These are phyloP conservation scores for Saturnispora silvae DNA, from an alignment of 805 yeast species.

Conservation along the genomic window DNA sequence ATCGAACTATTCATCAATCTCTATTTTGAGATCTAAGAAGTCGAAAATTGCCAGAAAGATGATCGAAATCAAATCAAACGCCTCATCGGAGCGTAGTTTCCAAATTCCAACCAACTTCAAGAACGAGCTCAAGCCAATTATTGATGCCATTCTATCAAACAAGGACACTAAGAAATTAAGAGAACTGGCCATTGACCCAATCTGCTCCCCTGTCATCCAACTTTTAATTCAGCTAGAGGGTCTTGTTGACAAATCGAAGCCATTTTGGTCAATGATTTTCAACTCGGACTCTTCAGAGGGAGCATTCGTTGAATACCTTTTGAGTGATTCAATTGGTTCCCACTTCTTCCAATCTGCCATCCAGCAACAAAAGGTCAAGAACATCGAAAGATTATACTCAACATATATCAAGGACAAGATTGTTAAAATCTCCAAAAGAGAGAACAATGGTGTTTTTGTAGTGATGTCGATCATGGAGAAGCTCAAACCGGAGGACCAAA, in stretches of 20 bases:
- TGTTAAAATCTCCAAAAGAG: slow-evolving; percentile 63
- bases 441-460: slow-evolving; percentile 76
- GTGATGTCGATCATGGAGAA: slow-evolving; percentile 60
- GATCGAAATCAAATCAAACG: slow-evolving; percentile 77
- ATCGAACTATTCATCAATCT: slow-evolving; percentile 55
- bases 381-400: slow-evolving; percentile 58
- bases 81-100: slow-evolving; percentile 55
- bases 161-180: slow-evolving; percentile 42
- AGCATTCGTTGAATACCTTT: slow-evolving; percentile 71
- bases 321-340: slow-evolving; percentile 86
- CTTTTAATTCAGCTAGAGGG: slow-evolving; percentile 73
- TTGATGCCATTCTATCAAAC: slow-evolving; percentile 30
- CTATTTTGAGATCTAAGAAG: slow-evolving; percentile 70
- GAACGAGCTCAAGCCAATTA: slow-evolving; percentile 41
- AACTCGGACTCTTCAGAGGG: slow-evolving; percentile 50
- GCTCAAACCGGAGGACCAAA: slow-evolving; percentile 53
- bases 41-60: slow-evolving; percentile 85
- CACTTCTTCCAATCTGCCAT: slow-evolving; percentile 76
- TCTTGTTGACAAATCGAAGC: slow-evolving; percentile 60
- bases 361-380: slow-evolving; percentile 53
- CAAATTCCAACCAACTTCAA: slow-evolving; percentile 66
- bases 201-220: slow-evolving; percentile 84
- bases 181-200: slow-evolving; percentile 63
- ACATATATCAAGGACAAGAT: slow-evolving; percentile 68
- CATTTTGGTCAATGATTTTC: slow-evolving; percentile 59